Evolutionary conservation across 495 filamentous ascomycete species (phyloP).

Genomic region (Poronia punctata): DNA sequence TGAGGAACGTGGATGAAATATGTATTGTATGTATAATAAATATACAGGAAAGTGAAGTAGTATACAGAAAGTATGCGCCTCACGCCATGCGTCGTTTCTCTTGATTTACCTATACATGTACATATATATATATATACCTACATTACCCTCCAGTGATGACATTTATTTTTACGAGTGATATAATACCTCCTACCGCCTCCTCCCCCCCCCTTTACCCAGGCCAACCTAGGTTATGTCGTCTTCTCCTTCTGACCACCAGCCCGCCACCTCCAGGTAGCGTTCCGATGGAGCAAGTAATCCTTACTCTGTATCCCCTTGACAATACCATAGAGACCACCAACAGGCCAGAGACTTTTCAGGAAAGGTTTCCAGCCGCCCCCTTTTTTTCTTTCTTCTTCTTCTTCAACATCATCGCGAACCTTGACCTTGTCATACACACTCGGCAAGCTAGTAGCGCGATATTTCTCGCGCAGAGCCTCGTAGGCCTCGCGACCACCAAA

Average conservation of each 20-base stretch:
- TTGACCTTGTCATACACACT: conserved; percentile 53
- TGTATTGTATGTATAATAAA: too few relatives aligned
- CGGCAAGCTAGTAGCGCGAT: conserved; percentile 43
- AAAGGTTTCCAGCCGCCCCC: conserved; percentile 25
- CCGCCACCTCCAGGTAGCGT: conserved; percentile 45
- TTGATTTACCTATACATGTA: too few relatives aligned
- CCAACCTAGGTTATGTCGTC: not conserved
- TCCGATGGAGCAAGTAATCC: conserved; percentile 48
- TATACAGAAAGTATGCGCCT: too few relatives aligned
- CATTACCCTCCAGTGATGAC: too few relatives aligned
- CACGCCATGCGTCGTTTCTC: too few relatives aligned
- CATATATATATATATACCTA: too few relatives aligned
- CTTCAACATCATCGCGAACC: conserved; percentile 24
- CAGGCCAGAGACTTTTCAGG: conserved; percentile 37
- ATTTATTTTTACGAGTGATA: too few relatives aligned
- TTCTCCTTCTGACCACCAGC: conserved; percentile 13
- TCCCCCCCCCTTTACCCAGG: too few relatives aligned
- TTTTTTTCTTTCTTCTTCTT: not conserved
- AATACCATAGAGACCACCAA: conserved; percentile 50
- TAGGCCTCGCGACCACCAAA: conserved; percentile 48
- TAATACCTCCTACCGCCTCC: too few relatives aligned
- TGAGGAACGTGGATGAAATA: too few relatives aligned
- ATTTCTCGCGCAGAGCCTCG: conserved; percentile 45
- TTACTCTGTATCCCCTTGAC: conserved; percentile 48
- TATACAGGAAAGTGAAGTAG: too few relatives aligned